Evolutionary conservation across 257 asterid genomes (phyloP).

Genomic region (Nicotiana sylvestris): DNA sequence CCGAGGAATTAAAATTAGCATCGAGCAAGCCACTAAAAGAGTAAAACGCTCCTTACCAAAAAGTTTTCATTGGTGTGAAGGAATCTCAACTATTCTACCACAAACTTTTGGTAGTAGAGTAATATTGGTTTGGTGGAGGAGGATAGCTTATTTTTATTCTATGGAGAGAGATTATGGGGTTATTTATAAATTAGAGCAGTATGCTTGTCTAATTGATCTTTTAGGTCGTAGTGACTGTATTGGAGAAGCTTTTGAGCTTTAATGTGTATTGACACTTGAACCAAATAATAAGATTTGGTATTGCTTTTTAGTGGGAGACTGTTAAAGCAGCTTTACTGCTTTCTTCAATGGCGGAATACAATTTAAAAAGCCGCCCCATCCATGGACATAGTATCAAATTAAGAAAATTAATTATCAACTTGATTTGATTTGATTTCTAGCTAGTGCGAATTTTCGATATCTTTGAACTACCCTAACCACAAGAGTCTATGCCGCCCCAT

Average conservation of each 20-base stretch:
- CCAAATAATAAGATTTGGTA: neutral
- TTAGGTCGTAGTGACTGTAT: neutral
- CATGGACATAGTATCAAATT: no score
- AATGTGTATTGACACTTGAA: neutral
- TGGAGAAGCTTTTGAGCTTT: neutral
- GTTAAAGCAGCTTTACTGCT: neutral
- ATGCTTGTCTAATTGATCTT: neutral
- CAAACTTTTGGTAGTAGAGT: neutral
- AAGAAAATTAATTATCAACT: no score
- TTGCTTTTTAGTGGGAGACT: neutral
- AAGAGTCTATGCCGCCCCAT: neutral
- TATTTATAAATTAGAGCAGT: neutral
- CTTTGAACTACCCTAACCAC: no score
- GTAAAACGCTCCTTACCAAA: neutral
- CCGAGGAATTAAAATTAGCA: neutral
- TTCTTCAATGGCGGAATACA: neutral
- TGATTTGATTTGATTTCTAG: no score
- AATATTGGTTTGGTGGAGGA: neutral
- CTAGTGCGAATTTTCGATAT: no score
- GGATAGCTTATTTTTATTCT: neutral
- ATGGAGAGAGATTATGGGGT: neutral
- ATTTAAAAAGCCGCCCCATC: neutral
- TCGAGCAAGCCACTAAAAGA: neutral
- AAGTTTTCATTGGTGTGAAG: neutral
- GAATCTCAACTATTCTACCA: neutral